Evolutionary conservation across 257 asterid genomes (phyloP).

Genomic region (Solanum medicagineum): DNA sequence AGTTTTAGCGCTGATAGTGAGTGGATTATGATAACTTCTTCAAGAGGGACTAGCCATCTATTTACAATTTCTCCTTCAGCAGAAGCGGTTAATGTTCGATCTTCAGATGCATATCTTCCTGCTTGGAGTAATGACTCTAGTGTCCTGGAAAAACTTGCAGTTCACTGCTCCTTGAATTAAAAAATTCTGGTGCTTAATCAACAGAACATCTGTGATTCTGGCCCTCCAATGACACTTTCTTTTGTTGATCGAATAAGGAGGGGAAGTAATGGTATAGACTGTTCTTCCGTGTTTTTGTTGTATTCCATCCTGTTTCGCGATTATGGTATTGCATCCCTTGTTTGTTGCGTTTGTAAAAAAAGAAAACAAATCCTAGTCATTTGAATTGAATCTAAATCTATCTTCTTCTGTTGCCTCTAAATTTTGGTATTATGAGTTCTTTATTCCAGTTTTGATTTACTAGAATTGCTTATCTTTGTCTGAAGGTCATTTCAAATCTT

Average conservation of each 20-base stretch:
- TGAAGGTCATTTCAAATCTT: neutral
- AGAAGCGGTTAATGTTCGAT: conserved; percentile 8
- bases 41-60: conserved; percentile 85
- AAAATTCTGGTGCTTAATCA: conserved; percentile 21
- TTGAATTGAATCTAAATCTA: neutral
- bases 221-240: conserved; percentile 31
- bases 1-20: conserved; percentile 77
- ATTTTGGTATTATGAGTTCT: neutral
- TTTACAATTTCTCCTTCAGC: conserved; percentile 63
- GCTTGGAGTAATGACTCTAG: conserved; percentile 16
- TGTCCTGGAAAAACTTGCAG: conserved; percentile 15
- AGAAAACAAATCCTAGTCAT: neutral
- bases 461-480: neutral
- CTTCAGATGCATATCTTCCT: conserved; percentile 16
- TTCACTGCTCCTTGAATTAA: conserved; percentile 27
- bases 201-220: conserved; percentile 34
- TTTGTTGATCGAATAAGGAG: conserved; percentile 55
- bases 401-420: neutral
- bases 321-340: neutral
- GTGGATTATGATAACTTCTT: conserved; percentile 38
- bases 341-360: neutral
- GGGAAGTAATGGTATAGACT: conserved; percentile 26
- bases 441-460: neutral
- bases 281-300: neutral
- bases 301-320: neutral